Percentiles rank a stretch among this genome's conserved stretches.
Conservation (phyloP, 495 filamentous ascomycete species). For the Tuber melanosporum region DNA sequence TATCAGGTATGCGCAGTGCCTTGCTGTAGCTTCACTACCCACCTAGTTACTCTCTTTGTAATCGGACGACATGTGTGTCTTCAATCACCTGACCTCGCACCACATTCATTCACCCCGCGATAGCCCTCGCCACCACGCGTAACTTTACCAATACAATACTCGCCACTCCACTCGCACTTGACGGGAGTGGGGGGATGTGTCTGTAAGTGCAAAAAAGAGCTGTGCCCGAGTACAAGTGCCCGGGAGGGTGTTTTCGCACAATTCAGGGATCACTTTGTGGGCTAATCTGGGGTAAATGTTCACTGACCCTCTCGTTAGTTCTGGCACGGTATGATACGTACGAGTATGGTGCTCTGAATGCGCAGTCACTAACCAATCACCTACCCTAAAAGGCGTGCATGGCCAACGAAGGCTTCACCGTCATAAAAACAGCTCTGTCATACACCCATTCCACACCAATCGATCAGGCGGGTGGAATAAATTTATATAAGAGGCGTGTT, state of each 20-base stretch:
- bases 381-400: too few species aligned
- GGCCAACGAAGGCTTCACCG: neutral
- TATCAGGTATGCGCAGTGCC: neutral
- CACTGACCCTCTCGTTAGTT: too few species aligned
- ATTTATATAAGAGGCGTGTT: neutral
- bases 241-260: too few species aligned
- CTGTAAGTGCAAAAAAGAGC: too few species aligned
- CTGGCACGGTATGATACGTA: too few species aligned
- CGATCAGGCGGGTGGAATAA: neutral
- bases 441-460: neutral
- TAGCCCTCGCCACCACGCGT: neutral
- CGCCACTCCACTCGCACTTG: neutral
- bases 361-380: too few species aligned
- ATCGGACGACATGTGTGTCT: neutral
- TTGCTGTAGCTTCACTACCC: neutral
- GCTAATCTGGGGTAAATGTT: too few species aligned
- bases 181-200: too few species aligned
- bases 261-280: too few species aligned
- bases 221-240: too few species aligned
- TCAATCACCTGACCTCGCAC: neutral
- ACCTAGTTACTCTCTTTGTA: neutral
- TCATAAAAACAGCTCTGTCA: neutral
- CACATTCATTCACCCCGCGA: neutral
- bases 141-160: neutral
- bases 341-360: too few species aligned